Evolutionary conservation across 345 rosid genomes (phyloP).

Genomic region (Pugionium cornutum): DNA sequence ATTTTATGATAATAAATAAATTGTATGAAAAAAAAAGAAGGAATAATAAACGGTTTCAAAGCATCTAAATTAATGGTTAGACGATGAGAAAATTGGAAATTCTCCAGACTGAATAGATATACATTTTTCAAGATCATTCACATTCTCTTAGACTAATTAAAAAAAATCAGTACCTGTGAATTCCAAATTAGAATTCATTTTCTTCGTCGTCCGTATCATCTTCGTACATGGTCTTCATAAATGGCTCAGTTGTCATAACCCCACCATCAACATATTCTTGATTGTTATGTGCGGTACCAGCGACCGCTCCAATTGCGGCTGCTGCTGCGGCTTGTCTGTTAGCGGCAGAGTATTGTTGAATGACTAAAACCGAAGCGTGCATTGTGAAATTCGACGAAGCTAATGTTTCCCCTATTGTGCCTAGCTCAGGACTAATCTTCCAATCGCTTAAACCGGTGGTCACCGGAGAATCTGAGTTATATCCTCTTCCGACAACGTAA

Average conservation of each 20-base stretch:
- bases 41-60: too few species aligned
- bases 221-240: slow-evolving; percentile 39
- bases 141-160: slow-evolving; percentile 18
- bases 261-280: slow-evolving; percentile 28
- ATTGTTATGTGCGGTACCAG: not conserved
- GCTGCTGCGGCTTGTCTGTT: slow-evolving; percentile 32
- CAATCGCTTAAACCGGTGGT: slow-evolving; percentile 54
- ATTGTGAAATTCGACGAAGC: slow-evolving; percentile 48
- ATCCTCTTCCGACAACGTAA: slow-evolving; percentile 59
- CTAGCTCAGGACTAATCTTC: slow-evolving; percentile 63
- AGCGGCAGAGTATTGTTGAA: slow-evolving; percentile 52
- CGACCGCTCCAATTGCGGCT: slow-evolving; percentile 6
- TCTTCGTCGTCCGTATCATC: slow-evolving; percentile 36
- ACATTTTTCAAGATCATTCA: slow-evolving; percentile 19
- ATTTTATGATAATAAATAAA: too few species aligned
- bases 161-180: slow-evolving; percentile 22
- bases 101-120: slow-evolving; percentile 18
- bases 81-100: not conserved
- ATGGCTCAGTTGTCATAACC: slow-evolving; percentile 30
- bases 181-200: slow-evolving; percentile 21
- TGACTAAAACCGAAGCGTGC: slow-evolving; percentile 59
- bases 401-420: slow-evolving; percentile 59
- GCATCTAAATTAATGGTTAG: slow-evolving; percentile 8
- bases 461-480: slow-evolving; percentile 43
- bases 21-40: too few species aligned